phyloP scores from a whole-genome alignment of 2,329 filamentous ascomycete species.

The Fusarium sp. region DNA sequence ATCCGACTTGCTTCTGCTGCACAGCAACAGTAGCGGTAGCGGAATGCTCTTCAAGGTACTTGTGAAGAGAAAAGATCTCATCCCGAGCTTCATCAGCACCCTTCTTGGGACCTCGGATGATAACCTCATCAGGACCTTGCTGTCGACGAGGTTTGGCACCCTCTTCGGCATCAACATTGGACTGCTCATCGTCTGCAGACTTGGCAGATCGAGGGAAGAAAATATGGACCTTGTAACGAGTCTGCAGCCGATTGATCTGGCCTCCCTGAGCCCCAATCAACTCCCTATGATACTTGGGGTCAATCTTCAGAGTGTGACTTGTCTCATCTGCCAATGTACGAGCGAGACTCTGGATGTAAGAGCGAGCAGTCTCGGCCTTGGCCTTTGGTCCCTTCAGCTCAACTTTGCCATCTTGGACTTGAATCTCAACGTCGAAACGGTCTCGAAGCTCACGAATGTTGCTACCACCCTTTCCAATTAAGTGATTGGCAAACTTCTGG shows the following conservation, averaged over 20 bases:
- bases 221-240: constrained; percentile 91
- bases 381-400: constrained; percentile 95
- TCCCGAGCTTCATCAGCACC: constrained; percentile 92
- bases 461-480: constrained; percentile 74
- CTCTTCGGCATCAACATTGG: constrained; percentile 76
- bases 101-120: constrained; percentile 89
- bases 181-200: constrained; percentile 71
- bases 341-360: constrained; percentile 80
- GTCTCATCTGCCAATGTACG: constrained; percentile 92
- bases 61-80: constrained; percentile 86
- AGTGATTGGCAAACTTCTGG: constrained; percentile 91
- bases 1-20: constrained; percentile 91
- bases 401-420: constrained; percentile 92
- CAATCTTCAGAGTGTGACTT: constrained; percentile 86
- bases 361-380: constrained; percentile 87
- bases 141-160: constrained; percentile 71
- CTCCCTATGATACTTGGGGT: constrained; percentile 92
- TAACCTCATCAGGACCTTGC: constrained; percentile 87
- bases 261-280: constrained; percentile 88
- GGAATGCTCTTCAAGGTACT: constrained; percentile 91
- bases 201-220: constrained; percentile 85
- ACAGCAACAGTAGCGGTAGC: constrained; percentile 82
- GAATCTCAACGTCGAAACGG: constrained; percentile 77
- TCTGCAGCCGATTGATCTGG: constrained; percentile 92
- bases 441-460: constrained; percentile 73